Conservation (phyloP, 1,284 basidiomycete genomes). For the Apiotrichum mycotoxinovorans region DNA sequence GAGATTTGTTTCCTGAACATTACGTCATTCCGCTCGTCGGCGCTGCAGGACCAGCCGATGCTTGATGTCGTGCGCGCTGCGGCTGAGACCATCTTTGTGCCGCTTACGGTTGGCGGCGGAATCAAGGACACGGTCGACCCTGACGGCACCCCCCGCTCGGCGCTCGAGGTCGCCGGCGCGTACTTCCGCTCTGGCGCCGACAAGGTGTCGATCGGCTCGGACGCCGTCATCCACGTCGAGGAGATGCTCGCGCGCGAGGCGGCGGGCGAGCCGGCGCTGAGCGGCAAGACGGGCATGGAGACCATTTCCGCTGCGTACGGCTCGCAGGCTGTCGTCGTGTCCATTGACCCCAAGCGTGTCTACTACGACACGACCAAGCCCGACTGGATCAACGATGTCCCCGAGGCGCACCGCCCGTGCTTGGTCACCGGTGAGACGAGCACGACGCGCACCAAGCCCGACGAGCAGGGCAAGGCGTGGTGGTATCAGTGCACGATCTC, state of each 20-base stretch:
- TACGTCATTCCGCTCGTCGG: slow-evolving; percentile 96
- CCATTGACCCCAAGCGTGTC: slow-evolving; percentile 86
- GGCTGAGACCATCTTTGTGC: slow-evolving; percentile 88
- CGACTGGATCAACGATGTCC: slow-evolving; percentile 66
- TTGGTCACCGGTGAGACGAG: slow-evolving; percentile 51
- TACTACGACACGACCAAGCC: slow-evolving; percentile 65
- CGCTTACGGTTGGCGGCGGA: slow-evolving; percentile 97
- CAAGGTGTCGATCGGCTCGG: slow-evolving; percentile 88
- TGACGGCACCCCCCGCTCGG: slow-evolving; percentile 79
- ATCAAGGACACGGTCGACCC: slow-evolving; percentile 96
- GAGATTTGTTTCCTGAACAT: slow-evolving; percentile 98
- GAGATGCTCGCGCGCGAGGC: slow-evolving; percentile 60
- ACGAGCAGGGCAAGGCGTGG: slow-evolving; percentile 75
- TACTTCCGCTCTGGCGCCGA: slow-evolving; percentile 98
- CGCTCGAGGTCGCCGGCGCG: slow-evolving; percentile 88
- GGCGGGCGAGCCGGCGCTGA: slow-evolving; percentile 52
- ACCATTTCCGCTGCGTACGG: slow-evolving; percentile 88
- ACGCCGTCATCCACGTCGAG: slow-evolving; percentile 93
- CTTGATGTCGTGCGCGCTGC: slow-evolving; percentile 87
- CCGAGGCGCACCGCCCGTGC: slow-evolving; percentile 47
- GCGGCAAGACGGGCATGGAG: slow-evolving; percentile 75
- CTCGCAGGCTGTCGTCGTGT: slow-evolving; percentile 96
- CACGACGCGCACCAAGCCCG: slow-evolving; percentile 54
- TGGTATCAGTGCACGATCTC: slow-evolving; percentile 99
- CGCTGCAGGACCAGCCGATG: slow-evolving; percentile 96